Conservation (phyloP, 139 green algal genomes). For the Haematococcus lacustris region DNA sequence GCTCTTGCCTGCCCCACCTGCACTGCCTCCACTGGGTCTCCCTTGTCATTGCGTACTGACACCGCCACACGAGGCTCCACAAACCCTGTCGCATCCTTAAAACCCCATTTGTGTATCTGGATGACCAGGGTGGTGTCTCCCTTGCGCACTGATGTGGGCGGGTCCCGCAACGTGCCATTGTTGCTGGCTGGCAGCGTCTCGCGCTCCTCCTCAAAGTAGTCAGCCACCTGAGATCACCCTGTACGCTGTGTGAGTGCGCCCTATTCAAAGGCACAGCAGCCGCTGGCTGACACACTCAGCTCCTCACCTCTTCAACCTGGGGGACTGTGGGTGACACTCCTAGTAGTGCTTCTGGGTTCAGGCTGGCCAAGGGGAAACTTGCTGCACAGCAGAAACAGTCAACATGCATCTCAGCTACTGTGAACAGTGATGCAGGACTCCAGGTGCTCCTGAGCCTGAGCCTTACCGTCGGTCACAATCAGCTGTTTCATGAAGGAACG, state of each 20-base stretch:
- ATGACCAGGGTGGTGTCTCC: slow-evolving; percentile 32
- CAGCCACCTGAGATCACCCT: no score
- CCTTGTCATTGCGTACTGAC: slow-evolving; percentile 37
- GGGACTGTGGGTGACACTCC: background rate
- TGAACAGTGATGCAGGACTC: no score
- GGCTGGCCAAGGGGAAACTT: background rate
- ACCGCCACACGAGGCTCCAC: slow-evolving; percentile 44
- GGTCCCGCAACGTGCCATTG: slow-evolving; percentile 25
- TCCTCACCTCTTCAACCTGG: no score
- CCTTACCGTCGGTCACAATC: slow-evolving; percentile 43
- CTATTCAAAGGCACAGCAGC: no score
- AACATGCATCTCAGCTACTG: background rate
- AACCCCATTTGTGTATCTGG: slow-evolving; percentile 42
- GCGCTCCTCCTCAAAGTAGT: no score
- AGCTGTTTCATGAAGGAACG: slow-evolving; percentile 43
- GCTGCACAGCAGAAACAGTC: background rate
- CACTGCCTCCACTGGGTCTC: slow-evolving; percentile 38
- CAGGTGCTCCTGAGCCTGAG: no score
- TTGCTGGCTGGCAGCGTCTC: no score
- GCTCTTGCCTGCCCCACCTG: no score
- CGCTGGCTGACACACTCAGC: no score
- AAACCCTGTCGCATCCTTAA: slow-evolving; percentile 48
- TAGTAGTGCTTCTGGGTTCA: background rate
- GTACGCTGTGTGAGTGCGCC: no score
- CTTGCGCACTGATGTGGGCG: slow-evolving; percentile 10